Conservation (phyloP, 352 stramenopile species). For the Phytophthora macrochlamydospora region DNA sequence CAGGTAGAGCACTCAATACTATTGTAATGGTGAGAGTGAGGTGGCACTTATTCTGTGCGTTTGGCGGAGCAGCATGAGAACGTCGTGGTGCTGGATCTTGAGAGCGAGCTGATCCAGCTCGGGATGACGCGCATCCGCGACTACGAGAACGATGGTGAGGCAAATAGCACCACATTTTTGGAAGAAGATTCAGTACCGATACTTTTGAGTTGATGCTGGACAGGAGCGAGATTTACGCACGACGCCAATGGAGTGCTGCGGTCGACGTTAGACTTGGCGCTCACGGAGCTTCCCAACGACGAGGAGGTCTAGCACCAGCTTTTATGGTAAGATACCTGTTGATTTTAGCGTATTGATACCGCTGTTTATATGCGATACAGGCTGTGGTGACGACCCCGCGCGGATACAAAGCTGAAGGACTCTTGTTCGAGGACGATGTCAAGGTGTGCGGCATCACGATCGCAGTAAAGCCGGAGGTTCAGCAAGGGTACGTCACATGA, state of each 20-base stretch:
- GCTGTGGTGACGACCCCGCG: slow-evolving; percentile 76
- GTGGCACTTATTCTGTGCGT: background rate
- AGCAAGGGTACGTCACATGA: slow-evolving; percentile 41
- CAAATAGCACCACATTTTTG: background rate
- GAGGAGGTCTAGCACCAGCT: slow-evolving; percentile 54
- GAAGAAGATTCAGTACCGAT: background rate
- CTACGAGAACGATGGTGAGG: slow-evolving; percentile 67
- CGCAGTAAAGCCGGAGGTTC: slow-evolving; percentile 46
- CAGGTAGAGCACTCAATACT: slow-evolving; percentile 44
- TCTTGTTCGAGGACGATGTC: slow-evolving; percentile 79
- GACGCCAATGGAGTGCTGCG: slow-evolving; percentile 76
- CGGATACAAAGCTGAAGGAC: slow-evolving; percentile 72
- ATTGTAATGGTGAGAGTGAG: background rate
- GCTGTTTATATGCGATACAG: slow-evolving; percentile 22
- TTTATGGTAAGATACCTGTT: slow-evolving; percentile 1
- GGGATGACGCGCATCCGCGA: slow-evolving; percentile 83
- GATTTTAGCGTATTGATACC: background rate
- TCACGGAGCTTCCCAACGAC: slow-evolving; percentile 83
- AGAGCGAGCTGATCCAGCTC: slow-evolving; percentile 86
- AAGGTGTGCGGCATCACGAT: slow-evolving; percentile 80
- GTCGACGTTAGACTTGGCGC: slow-evolving; percentile 66
- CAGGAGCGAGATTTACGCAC: slow-evolving; percentile 70
- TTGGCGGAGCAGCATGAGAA: slow-evolving; percentile 73
- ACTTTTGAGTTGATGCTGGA: background rate
- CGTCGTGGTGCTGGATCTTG: slow-evolving; percentile 82